These are phyloP conservation scores for Verbascum thapsus DNA, from an alignment of 257 asterid species.

Conservation along the genomic window DNA sequence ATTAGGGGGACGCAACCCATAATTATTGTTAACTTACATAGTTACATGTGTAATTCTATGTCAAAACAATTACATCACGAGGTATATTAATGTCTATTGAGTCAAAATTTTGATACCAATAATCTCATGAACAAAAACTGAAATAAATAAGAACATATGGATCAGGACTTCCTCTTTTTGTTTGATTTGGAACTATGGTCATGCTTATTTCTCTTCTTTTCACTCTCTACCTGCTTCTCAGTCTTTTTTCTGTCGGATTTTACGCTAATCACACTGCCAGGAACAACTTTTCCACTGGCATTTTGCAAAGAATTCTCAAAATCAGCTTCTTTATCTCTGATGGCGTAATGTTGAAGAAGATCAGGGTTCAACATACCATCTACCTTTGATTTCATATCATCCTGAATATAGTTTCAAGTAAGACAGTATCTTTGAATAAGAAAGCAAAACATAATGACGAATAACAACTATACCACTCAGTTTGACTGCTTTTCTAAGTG, in stretches of 20 bases:
- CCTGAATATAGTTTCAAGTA: conserved; percentile 39
- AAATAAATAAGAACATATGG: background rate
- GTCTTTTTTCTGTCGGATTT: conserved; percentile 53
- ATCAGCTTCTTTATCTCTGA: conserved; percentile 67
- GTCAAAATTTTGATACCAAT: too few species aligned
- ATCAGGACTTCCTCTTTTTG: conserved; percentile 57
- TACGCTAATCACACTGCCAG: conserved; percentile 62
- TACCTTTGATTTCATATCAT: conserved; percentile 51
- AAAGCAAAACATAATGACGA: background rate
- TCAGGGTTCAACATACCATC: conserved; percentile 57
- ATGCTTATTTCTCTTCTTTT: conserved; percentile 58
- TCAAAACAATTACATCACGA: too few species aligned
- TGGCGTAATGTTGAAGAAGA: conserved; percentile 66
- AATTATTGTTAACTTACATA: too few species aligned
- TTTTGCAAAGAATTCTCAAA: conserved; percentile 73
- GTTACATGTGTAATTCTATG: too few species aligned
- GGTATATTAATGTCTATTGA: too few species aligned
- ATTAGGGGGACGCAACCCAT: too few species aligned
- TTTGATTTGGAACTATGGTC: conserved; percentile 54
- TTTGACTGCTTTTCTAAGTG: too few species aligned
- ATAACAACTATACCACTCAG: too few species aligned
- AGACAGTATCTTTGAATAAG: conserved; percentile 1
- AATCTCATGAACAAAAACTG: too few species aligned
- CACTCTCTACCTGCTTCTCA: conserved; percentile 41
- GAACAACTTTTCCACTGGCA: conserved; percentile 44